These are phyloP conservation scores for Peronospora belbahrii DNA, from an alignment of 352 stramenopile genomes.

Conservation along the genomic window DNA sequence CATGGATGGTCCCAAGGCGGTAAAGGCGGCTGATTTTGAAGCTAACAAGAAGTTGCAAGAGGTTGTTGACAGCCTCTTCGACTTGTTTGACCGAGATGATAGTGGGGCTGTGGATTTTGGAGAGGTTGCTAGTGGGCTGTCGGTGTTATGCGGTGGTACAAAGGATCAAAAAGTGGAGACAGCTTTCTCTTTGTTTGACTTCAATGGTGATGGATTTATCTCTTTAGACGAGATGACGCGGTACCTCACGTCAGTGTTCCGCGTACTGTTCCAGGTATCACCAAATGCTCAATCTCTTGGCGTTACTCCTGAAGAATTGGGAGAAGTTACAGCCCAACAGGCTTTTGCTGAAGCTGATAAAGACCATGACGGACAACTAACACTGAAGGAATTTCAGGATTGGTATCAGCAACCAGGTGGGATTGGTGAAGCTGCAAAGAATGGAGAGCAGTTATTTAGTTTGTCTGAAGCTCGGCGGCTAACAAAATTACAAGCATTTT, in stretches of 20 bases:
- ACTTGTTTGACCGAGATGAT: conserved; percentile 71
- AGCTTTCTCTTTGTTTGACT: conserved; percentile 83
- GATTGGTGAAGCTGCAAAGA: conserved; percentile 69
- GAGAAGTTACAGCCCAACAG: conserved; percentile 68
- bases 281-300: conserved; percentile 48
- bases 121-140: conserved; percentile 75
- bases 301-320: conserved; percentile 70
- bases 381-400: conserved; percentile 78
- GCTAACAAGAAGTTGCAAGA: conserved; percentile 43
- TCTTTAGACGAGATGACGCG: conserved; percentile 81
- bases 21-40: conserved; percentile 7
- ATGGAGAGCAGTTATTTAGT: conserved; percentile 72
- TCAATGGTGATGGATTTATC: conserved; percentile 85
- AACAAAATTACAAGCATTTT: conserved; percentile 69
- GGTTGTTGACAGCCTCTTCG: conserved; percentile 63
- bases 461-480: conserved; percentile 58
- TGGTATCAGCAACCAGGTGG: conserved; percentile 77
- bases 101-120: conserved; percentile 78
- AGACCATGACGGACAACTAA: conserved; percentile 67
- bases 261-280: conserved; percentile 77
- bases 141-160: conserved; percentile 73
- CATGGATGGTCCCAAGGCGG: conserved; percentile 28
- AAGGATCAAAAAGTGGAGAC: conserved; percentile 83
- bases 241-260: conserved; percentile 85
- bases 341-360: conserved; percentile 64